Conservation (phyloP, 1,139 yeast species). For the Chernovozyma sophiae-reginae region DNA sequence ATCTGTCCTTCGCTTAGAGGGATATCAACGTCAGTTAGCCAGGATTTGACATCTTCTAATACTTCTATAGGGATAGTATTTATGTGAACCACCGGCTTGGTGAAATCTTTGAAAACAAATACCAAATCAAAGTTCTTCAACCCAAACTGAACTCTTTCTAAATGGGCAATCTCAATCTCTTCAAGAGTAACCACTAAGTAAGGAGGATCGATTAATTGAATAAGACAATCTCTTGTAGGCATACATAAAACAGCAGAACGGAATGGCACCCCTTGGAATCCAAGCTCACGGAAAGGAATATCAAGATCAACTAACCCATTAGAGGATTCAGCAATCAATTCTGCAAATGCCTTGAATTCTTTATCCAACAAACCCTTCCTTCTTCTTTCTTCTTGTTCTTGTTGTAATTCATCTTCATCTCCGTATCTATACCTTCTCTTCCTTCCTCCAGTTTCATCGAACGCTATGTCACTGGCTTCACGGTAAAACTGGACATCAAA, state of each 20-base stretch:
- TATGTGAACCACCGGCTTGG: conserved; percentile 82
- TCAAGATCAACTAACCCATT: conserved; percentile 81
- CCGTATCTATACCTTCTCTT: conserved; percentile 90
- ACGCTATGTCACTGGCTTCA: conserved; percentile 94
- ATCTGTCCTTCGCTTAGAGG: conserved; percentile 94
- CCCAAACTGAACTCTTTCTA: conserved; percentile 97
- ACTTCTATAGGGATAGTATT: conserved; percentile 93
- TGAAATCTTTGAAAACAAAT: conserved; percentile 88
- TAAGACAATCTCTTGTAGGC: conserved; percentile 96
- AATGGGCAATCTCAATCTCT: conserved; percentile 90
- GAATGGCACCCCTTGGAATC: conserved; percentile 96
- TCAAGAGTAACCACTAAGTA: conserved; percentile 85
- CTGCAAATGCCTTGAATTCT: conserved; percentile 88
- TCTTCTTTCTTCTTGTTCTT: conserved; percentile 96
- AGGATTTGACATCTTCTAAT: conserved; percentile 87
- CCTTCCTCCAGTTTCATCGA: conserved; percentile 96
- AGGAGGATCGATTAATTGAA: conserved; percentile 93
- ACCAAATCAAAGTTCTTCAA: conserved; percentile 94
- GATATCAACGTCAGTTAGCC: conserved; percentile 95
- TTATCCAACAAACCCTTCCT: conserved; percentile 87
- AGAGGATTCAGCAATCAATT: conserved; percentile 83
- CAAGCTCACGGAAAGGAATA: conserved; percentile 92
- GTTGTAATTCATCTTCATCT: conserved; percentile 97
- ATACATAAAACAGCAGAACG: conserved; percentile 92
- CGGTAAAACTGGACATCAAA: conserved; percentile 94